Evolutionary conservation across 176 grass and related monocot genomes (phyloP), one percentile per base, ranked within the genome.

Genomic region (maize (Zea mays)): DNA sequence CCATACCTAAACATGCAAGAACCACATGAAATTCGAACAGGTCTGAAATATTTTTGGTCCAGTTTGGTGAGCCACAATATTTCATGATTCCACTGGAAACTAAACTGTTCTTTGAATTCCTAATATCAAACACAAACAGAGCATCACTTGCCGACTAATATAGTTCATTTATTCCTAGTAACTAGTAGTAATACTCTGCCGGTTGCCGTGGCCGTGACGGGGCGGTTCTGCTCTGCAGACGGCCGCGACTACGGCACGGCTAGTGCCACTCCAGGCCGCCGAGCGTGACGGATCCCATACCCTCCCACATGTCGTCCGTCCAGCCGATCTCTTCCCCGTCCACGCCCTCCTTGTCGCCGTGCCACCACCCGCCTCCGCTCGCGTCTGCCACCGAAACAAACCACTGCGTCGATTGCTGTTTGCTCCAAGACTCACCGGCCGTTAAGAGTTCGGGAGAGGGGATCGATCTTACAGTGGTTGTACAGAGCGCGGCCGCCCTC

Each of bases 221-320:
- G 49, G 39, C 10, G 10, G 71, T 41, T 14, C 50, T 56, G 35
- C 15, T 42, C 5, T 10, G 69, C 15, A 17, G 33, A 1, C 3
- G 14, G 13, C 14, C 6, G 5, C 9, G 7, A 4, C 9, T 3
- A 16, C 52, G 33, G 67, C 77, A 16, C 52, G 33, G 67, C 77
- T 87, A 97, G 78, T 91, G 88, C 90, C 90, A 97, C 77, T 93
- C 86, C 67, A 93, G 49, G 65, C 93, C 90, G 72, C 95, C 91
- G 21, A 97, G 79, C 11, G 85, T 86, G 41, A 84, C 87, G 54
- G 91, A 90, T 3, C 95, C 95, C 87, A 92, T 86, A 39, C 89
- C 89, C 81, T 98, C 95, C 95, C 95, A 98, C 74, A 90, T 82
- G 63, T 94, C 87, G 15, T 92, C 85, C 7, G 72, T 91, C 81